Evolutionary conservation across 352 stramenopile species (phyloP).

Genomic region (Phytophthora foliorum): DNA sequence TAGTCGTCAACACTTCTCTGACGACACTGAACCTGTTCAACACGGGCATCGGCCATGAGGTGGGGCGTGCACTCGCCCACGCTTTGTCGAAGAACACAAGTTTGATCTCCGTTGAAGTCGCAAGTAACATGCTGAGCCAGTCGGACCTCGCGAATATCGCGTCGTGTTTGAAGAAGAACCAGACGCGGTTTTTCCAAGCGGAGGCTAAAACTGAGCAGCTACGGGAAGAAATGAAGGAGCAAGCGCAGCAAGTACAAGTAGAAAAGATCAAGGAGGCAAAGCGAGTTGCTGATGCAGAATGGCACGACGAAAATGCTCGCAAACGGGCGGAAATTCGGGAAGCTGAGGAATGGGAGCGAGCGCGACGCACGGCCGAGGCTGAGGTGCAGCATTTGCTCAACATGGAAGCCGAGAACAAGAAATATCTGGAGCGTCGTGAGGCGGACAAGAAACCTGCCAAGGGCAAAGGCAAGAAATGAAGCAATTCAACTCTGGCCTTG

Average conservation of each 20-base stretch:
- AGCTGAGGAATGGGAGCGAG: slow-evolving; percentile 64
- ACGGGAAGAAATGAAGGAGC: slow-evolving; percentile 37
- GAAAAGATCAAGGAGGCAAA: slow-evolving; percentile 51
- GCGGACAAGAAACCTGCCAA: slow-evolving; percentile 57
- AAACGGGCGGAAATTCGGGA: slow-evolving; percentile 55
- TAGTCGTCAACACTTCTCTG: slow-evolving; percentile 53
- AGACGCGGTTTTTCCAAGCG: slow-evolving; percentile 33
- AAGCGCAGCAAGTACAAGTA: slow-evolving; percentile 36
- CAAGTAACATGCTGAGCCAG: slow-evolving; percentile 55
- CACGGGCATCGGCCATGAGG: slow-evolving; percentile 64
- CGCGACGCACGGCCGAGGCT: slow-evolving; percentile 44
- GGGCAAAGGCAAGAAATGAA: slow-evolving; percentile 72
- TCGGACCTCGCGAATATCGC: slow-evolving; percentile 58
- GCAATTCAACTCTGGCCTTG: no score
- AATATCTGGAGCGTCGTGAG: slow-evolving; percentile 54
- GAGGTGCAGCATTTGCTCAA: slow-evolving; percentile 56
- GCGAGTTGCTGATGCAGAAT: slow-evolving; percentile 49
- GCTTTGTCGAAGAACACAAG: slow-evolving; percentile 59
- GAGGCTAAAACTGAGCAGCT: slow-evolving; percentile 40
- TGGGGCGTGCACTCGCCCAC: slow-evolving; percentile 51
- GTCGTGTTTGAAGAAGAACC: slow-evolving; percentile 56
- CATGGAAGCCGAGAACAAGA: slow-evolving; percentile 70
- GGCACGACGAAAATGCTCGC: slow-evolving; percentile 66
- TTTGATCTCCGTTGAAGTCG: slow-evolving; percentile 63
- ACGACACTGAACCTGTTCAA: slow-evolving; percentile 68